A percentile compares a stretch with the other conserved stretches of the same genome.
Evolutionary conservation across 2,329 filamentous ascomycete genomes (phyloP).

Genomic region (Huntiella moniliformis): DNA sequence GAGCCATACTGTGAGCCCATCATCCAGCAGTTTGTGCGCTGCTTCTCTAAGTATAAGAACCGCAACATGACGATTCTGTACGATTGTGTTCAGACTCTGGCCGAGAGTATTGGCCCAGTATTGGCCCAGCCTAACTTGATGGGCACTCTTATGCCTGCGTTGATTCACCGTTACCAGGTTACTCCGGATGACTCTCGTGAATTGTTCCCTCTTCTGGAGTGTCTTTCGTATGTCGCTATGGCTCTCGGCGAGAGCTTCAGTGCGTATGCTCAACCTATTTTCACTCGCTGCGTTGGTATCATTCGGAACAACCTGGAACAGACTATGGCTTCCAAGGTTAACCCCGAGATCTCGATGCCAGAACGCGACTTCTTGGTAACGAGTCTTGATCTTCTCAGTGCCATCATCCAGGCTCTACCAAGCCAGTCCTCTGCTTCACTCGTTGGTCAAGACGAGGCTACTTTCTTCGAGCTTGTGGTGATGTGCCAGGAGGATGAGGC

Average conservation of each 20-base stretch:
- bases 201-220: conserved; percentile 88
- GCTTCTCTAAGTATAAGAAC: conserved; percentile 92
- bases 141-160: conserved; percentile 73
- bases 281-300: conserved; percentile 71
- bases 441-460: conserved; percentile 54
- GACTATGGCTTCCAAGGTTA: conserved; percentile 48
- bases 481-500: conserved; percentile 84
- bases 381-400: conserved; percentile 79
- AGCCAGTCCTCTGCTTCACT: conserved; percentile 55
- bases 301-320: conserved; percentile 84
- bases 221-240: conserved; percentile 80
- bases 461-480: conserved; percentile 75
- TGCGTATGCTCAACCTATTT: conserved; percentile 72
- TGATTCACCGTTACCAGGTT: conserved; percentile 74
- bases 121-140: conserved; percentile 69
- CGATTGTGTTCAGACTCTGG: conserved; percentile 92
- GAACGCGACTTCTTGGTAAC: conserved; percentile 97
- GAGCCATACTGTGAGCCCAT: conserved; percentile 80
- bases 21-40: conserved; percentile 75
- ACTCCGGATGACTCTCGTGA: conserved; percentile 80
- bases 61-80: conserved; percentile 98
- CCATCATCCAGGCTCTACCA: conserved; percentile 79
- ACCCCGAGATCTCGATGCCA: conserved; percentile 53
- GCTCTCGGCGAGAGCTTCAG: conserved; percentile 68
- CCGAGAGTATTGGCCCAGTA: conserved; percentile 70